A percentile compares a stretch with the other conserved stretches of the same genome.
phyloP scores from a whole-genome alignment of 805 yeast species.

The Spathaspora passalidarum region DNA sequence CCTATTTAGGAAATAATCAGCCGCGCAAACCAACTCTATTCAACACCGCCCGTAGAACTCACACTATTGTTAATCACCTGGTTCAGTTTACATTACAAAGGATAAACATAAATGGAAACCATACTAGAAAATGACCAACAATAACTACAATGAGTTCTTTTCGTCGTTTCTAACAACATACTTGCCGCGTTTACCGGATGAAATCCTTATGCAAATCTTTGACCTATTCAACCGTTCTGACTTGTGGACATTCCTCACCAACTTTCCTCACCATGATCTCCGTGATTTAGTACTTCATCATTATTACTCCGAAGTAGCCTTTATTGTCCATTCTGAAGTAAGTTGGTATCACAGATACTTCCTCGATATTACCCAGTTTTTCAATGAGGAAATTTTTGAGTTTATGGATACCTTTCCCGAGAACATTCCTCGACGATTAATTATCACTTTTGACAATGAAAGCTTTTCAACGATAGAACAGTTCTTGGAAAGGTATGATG shows the following conservation, averaged over 20 bases:
- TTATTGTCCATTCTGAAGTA: constrained; percentile 19
- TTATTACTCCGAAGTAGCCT: constrained; percentile 29
- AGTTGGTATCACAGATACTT: neutral
- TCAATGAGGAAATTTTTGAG: constrained; percentile 29
- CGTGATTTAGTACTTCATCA: constrained; percentile 21
- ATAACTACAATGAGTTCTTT: constrained; percentile 2
- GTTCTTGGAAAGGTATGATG: constrained; percentile 18
- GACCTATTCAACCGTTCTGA: constrained; percentile 17
- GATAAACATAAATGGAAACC: neutral
- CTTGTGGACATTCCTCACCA: constrained; percentile 21
- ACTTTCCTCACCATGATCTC: constrained; percentile 10
- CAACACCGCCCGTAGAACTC: no score
- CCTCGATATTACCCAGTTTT: constrained; percentile 15
- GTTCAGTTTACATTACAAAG: no score
- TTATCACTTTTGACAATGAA: constrained; percentile 28
- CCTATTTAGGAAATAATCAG: no score
- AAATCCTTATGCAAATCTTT: constrained; percentile 19
- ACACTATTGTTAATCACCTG: no score
- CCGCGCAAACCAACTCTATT: no score
- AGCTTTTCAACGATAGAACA: constrained; percentile 27
- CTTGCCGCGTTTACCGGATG: constrained; percentile 19
- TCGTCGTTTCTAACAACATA: constrained; percentile 8
- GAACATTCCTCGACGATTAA: constrained; percentile 22
- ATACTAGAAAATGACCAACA: no score
- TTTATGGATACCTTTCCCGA: constrained; percentile 22